Base-by-base conservation (phyloP, 257 asterid genomes). In the Perilla frutescens region DNA sequence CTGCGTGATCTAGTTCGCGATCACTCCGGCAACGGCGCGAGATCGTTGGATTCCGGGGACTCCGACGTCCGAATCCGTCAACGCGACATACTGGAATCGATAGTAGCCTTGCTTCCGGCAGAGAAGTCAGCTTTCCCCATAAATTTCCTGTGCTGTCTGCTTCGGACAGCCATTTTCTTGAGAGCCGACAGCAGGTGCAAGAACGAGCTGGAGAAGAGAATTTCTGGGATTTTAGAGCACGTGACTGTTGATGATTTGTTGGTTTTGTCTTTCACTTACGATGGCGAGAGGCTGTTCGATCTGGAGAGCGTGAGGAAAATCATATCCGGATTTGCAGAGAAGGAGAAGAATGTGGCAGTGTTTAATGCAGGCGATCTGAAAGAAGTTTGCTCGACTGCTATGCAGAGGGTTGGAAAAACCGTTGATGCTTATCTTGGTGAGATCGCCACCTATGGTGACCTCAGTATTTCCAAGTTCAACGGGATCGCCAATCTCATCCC, bases 251-350 rank as follows among this genome's bases (percentile, higher is more conserved):
- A 95, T 34, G 96, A 95, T 77, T 86, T 94, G 6, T 39, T 92
- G 59, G 86, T 92, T 2, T 58, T 92, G 50, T 90, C 97, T 1
- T 88, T 84, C 39, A 82, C 94, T n/a, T 87, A 85, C 4, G 99
- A 94, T 55, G 97, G 99, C 1, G 96, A 87, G 82, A 82, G 87
- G 70, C 72, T 90, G 70, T 87, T 91, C 32, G 99, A 95, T 81
- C 91, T 90, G 2, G 99, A 92, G 73, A 91, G 98, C 10, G 96
- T 90, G 7, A 90, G 97, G 89, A 88, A 86, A 79, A 85, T 92
- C 29, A 74, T 95, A 14, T 86, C 94, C 0, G 96, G 90, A 2
- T 95, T 92, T 8, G 84, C 81, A 31, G 98, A 95, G 85, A 95
- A 87, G 76, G 97, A 90, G 83, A 95, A 92, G 81, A 83, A 77